A percentile compares a stretch with the other conserved stretches of the same genome.
phyloP scores from a whole-genome alignment of 805 yeast genomes.

The Metschnikowia henanensis region DNA sequence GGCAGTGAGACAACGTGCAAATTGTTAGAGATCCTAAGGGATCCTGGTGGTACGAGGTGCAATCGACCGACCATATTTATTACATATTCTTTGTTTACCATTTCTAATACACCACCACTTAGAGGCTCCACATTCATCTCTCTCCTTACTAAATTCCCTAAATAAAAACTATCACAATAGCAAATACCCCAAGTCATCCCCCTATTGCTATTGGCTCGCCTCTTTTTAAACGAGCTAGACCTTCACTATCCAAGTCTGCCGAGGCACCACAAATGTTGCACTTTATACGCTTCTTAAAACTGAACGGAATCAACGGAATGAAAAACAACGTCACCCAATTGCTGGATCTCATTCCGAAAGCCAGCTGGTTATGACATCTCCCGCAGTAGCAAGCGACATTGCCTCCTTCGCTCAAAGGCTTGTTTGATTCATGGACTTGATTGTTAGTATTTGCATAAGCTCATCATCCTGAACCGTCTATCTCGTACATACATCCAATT shows the following conservation, averaged over 20 bases:
- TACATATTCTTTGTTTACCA: too few relatives aligned
- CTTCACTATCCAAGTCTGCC: constrained; percentile 18
- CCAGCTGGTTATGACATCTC: constrained; percentile 58
- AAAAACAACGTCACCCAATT: constrained; percentile 42
- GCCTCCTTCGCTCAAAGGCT: constrained; percentile 16
- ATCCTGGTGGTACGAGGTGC: too few relatives aligned
- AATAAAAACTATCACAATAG: not conserved
- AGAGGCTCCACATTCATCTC: too few relatives aligned
- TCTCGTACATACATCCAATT: constrained; percentile 19
- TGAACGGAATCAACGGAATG: constrained; percentile 18
- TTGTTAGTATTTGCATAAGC: constrained; percentile 13
- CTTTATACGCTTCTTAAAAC: constrained; percentile 15
- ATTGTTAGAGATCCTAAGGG: too few relatives aligned
- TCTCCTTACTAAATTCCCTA: not conserved
- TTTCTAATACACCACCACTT: too few relatives aligned
- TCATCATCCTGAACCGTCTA: too few relatives aligned
- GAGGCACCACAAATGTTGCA: constrained; percentile 22
- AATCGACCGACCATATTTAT: too few relatives aligned
- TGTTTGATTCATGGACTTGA: constrained; percentile 18
- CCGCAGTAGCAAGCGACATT: constrained; percentile 44
- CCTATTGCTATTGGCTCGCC: constrained; percentile 21
- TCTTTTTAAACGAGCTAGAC: constrained; percentile 12
- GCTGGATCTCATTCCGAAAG: constrained; percentile 50
- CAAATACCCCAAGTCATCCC: constrained; percentile 2
- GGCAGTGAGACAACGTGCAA: constrained; percentile 12